phyloP scores from a whole-genome alignment of 2,329 filamentous ascomycete genomes.

The Berkeleyomyces rouxiae region DNA sequence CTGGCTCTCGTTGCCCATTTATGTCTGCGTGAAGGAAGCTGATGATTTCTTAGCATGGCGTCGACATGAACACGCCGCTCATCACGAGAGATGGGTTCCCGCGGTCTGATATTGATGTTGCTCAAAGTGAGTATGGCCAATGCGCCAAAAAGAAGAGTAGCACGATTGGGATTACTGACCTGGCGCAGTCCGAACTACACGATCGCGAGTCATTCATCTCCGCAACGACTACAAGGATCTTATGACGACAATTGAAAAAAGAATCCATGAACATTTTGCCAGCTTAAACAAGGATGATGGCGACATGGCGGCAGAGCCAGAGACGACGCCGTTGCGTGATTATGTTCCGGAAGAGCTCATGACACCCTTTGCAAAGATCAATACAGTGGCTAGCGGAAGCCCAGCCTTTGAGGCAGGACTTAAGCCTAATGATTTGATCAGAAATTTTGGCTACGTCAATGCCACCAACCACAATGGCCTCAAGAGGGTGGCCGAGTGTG shows the following conservation, averaged over 20 bases:
- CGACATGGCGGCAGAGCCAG: neutral
- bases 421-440: conserved; percentile 62
- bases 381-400: conserved; percentile 59
- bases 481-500: conserved; percentile 71
- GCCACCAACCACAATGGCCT: conserved; percentile 74
- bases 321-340: conserved; percentile 5
- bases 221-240: conserved; percentile 87
- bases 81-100: conserved; percentile 85
- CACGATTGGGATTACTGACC: neutral
- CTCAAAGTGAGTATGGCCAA: conserved; percentile 52
- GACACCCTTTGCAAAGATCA: conserved; percentile 78
- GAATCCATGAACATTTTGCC: conserved; percentile 84
- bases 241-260: conserved; percentile 68
- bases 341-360: conserved; percentile 3
- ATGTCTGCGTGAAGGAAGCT: neutral
- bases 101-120: conserved; percentile 81
- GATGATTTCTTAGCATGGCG: conserved; percentile 50
- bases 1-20: conserved; percentile 4
- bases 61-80: conserved; percentile 79
- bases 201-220: conserved; percentile 73
- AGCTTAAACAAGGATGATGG: neutral
- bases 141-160: neutral
- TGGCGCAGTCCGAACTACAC: conserved; percentile 61
- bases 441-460: conserved; percentile 72
- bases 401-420: conserved; percentile 74